Evolutionary conservation across 345 rosid genomes (phyloP), one percentile per base, ranked within the genome.

Genomic region (Gossypium sturtianum): DNA sequence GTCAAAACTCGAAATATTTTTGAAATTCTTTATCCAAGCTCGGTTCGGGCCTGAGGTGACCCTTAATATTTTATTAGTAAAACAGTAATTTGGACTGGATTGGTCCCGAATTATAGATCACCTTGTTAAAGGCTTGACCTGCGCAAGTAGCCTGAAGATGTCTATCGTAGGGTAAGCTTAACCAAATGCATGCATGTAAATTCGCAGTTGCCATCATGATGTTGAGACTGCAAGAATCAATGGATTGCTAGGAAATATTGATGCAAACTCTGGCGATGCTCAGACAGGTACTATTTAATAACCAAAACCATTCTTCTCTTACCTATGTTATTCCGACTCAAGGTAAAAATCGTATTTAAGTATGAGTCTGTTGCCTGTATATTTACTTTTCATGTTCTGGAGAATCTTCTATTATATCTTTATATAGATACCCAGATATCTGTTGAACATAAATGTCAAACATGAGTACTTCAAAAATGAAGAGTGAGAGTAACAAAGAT

Each of bases 251-350:
- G 98, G 98, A 57, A 95, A 89, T 82, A 84, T 95, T 75, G 98
- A 95, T 85, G 98, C 97, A 8, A 95, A 95, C 91, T 83, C 93
- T 20, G 99, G 98, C 5, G 98, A 91, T 76, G 93, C 99, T 76
- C 97, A 95, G 78, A 84, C 86, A 22, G 98, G 98, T 89, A 85
- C 27, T 23, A 0, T 68, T 68, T 43, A 17, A 67, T 22, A 15
- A 47, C 47, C 16, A 11, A 19, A 53, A n/a, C 12, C 41, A 17
- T 22, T 51, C n/a, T 23, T 7, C 3, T 54, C 59, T 54, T 19
- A 54, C 25, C 25, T 8, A 54, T 19, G 23, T 54, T 54, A n/a
- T 9, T 54, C 22, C 3, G 8, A 54, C 19, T 54, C 1, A 9
- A 22, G 23, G 23, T 54, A 9, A 54, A 22, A 54, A 54, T 54